A percentile compares a stretch with the other conserved stretches of the same genome.
phyloP scores from a whole-genome alignment of 306 rosid genomes.

The Rubus parviflorus region DNA sequence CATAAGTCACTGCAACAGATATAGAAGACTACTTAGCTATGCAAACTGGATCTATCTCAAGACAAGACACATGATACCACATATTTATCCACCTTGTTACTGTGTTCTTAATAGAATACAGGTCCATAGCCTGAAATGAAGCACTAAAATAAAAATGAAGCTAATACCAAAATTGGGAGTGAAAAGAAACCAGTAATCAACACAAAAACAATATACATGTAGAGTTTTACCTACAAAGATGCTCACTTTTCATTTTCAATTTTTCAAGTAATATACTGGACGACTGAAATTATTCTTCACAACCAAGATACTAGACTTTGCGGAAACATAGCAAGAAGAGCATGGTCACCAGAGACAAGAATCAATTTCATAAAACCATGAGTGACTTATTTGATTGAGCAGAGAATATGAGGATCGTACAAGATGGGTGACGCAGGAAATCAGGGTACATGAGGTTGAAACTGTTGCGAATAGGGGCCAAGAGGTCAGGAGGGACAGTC shows the following conservation, averaged over 20 bases:
- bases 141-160: not conserved
- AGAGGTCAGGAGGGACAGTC: constrained; percentile 67
- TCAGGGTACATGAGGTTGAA: constrained; percentile 49
- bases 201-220: not conserved
- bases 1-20: constrained; percentile 52
- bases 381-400: not conserved
- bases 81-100: too few relatives aligned
- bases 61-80: too few relatives aligned
- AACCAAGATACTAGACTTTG: not conserved
- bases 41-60: not conserved
- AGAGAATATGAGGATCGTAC: constrained; percentile 2
- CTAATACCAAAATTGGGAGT: not conserved
- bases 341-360: too few relatives aligned
- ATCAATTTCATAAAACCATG: not conserved
- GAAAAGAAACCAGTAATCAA: not conserved
- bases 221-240: not conserved
- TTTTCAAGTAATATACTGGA: not conserved
- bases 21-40: too few relatives aligned
- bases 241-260: not conserved
- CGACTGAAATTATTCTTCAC: not conserved
- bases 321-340: too few relatives aligned
- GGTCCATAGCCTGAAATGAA: not conserved
- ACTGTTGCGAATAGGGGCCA: constrained; percentile 59
- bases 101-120: too few relatives aligned
- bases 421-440: constrained; percentile 50